phyloP scores from a whole-genome alignment of 805 yeast genomes.

The Diddensiella santjacobensis region DNA sequence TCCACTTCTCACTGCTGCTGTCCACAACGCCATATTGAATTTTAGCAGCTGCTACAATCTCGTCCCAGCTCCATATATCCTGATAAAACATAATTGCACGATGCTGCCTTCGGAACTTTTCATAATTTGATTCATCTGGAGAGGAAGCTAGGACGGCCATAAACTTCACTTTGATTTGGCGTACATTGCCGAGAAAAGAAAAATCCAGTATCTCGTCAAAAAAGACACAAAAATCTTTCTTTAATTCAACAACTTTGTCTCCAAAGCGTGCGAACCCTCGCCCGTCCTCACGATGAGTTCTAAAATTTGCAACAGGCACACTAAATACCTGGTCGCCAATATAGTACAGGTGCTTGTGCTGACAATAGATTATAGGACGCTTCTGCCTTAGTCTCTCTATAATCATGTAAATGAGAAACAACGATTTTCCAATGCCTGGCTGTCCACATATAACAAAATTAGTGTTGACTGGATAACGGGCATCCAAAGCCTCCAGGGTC shows the following conservation, averaged over 20 bases:
- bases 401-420: background rate
- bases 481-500: background rate
- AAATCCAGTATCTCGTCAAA: background rate
- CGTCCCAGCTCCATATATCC: background rate
- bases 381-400: background rate
- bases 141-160: background rate
- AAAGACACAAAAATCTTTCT: background rate
- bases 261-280: background rate
- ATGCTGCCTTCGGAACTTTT: background rate
- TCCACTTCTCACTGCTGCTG: background rate
- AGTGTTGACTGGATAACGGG: background rate
- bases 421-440: constrained; percentile 2
- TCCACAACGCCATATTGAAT: background rate
- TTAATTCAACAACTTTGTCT: background rate
- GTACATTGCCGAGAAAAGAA: background rate
- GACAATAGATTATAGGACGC: background rate
- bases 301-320: background rate
- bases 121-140: background rate
- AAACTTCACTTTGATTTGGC: background rate
- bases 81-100: background rate
- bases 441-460: background rate
- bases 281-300: background rate
- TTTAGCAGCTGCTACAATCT: background rate
- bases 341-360: background rate
- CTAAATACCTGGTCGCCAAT: background rate